phyloP scores from a whole-genome alignment of 208 protist genomes.

The Paratrypanosoma confusum region DNA sequence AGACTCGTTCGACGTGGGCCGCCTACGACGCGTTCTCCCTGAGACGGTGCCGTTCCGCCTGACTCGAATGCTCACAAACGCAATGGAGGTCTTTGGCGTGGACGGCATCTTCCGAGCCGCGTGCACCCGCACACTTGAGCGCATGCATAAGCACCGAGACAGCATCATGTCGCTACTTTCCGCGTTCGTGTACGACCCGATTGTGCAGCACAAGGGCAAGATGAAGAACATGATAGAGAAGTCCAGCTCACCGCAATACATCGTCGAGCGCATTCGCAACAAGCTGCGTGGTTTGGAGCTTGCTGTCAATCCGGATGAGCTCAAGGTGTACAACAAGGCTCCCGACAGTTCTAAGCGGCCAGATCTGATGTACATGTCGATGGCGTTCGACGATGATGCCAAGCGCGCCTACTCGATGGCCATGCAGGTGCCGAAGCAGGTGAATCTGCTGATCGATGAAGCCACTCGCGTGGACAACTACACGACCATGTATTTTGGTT shows the following conservation, averaged over 20 bases:
- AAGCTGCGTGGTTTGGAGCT: conserved; percentile 99
- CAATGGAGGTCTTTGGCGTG: conserved; percentile 99
- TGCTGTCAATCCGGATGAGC: conserved; percentile 40
- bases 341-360: conserved; percentile 59
- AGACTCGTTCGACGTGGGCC: conserved; percentile 99
- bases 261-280: conserved; percentile 94
- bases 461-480: conserved; percentile 82
- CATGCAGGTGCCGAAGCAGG: conserved; percentile 59
- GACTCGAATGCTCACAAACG: conserved; percentile 98
- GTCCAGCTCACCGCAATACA: conserved; percentile 75
- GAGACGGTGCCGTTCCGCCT: conserved; percentile 99
- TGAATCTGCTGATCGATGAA: conserved; percentile 82
- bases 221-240: conserved; percentile 95
- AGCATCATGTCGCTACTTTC: conserved; percentile 99
- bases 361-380: conserved; percentile 84
- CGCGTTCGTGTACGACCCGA: conserved; percentile 99
- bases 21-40: conserved; percentile 96
- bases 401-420: conserved; percentile 26
- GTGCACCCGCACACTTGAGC: conserved; percentile 93
- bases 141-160: conserved; percentile 97
- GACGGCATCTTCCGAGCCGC: conserved; percentile 98
- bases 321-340: conserved; percentile 74
- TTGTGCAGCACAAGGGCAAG: conserved; percentile 95
- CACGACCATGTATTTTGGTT: conserved; percentile 85
- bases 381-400: conserved; percentile 75